Conservation (phyloP, 1,284 basidiomycete genomes). For the Pascua guehoae region DNA sequence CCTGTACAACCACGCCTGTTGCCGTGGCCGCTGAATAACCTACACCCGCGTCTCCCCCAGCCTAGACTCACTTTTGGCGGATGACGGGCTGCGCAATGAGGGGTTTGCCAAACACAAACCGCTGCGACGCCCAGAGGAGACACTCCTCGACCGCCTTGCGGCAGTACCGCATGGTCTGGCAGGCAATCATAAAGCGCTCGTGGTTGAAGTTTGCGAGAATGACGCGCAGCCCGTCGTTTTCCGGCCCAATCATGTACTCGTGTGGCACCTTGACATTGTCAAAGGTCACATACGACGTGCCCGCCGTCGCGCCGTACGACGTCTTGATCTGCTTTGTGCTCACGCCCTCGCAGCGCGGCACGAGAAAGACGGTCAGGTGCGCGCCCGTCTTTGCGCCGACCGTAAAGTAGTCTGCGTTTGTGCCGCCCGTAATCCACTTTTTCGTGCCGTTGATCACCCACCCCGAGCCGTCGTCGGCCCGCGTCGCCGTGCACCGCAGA, state of each 20-base stretch:
- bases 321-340: conserved; percentile 84
- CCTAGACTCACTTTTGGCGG: conserved; percentile 51
- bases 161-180: conserved; percentile 13
- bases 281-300: conserved; percentile 79
- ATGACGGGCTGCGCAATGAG: conserved; percentile 78
- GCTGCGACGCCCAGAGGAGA: conserved; percentile 65
- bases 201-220: conserved; percentile 56
- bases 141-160: conserved; percentile 46
- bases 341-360: conserved; percentile 72
- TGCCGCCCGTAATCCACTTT: conserved; percentile 88
- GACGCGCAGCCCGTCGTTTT: conserved; percentile 75
- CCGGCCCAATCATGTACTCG: conserved; percentile 77
- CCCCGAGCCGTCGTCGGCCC: conserved; percentile 70
- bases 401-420: conserved; percentile 48
- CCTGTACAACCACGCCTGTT: too few relatives aligned
- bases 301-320: conserved; percentile 71
- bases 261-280: conserved; percentile 82
- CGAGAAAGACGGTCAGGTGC: conserved; percentile 80
- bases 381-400: conserved; percentile 54
- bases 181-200: conserved; percentile 16
- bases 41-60: too few relatives aligned
- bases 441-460: conserved; percentile 83
- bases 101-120: conserved; percentile 79
- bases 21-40: background rate
- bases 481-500: conserved; percentile 73